Conservation (phyloP, 2,329 filamentous ascomycete genomes). For the Aureobasidium sp. region DNA sequence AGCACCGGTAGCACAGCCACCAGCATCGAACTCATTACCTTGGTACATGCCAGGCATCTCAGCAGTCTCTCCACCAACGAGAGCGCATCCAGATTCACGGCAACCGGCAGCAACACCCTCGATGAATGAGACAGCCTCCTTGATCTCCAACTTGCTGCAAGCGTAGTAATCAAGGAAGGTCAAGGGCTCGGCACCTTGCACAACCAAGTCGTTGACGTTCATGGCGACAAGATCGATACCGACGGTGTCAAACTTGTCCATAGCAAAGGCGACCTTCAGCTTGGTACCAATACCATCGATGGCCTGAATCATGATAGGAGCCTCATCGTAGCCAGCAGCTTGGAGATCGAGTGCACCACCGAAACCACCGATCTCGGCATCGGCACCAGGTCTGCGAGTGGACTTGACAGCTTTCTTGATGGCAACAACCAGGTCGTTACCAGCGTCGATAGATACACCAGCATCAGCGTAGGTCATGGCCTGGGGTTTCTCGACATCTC, state of each 20-base stretch:
- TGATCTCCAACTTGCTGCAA: constrained; percentile 76
- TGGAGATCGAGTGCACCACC: constrained; percentile 78
- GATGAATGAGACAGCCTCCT: constrained; percentile 73
- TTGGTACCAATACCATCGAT: constrained; percentile 97
- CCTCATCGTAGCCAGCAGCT: constrained; percentile 61
- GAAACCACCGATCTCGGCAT: constrained; percentile 92
- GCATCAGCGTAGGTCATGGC: constrained; percentile 80
- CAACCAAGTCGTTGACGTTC: constrained; percentile 97
- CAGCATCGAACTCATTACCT: constrained; percentile 84
- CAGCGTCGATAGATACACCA: constrained; percentile 88
- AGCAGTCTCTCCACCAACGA: constrained; percentile 95
- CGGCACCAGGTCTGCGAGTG: constrained; percentile 76
- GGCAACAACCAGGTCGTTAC: constrained; percentile 82
- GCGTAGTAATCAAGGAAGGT: constrained; percentile 99
- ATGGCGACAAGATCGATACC: constrained; percentile 96
- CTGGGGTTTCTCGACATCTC: constrained; percentile 18
- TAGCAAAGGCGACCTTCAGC: constrained; percentile 86
- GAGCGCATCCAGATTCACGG: constrained; percentile 71
- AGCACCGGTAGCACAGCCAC: constrained; percentile 80
- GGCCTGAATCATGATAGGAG: constrained; percentile 80
- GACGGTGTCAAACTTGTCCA: constrained; percentile 86
- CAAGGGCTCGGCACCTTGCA: constrained; percentile 87
- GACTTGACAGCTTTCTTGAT: constrained; percentile 87
- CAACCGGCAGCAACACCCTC: constrained; percentile 85
- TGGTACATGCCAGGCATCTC: constrained; percentile 97